Evolutionary conservation across 2,329 filamentous ascomycete species (phyloP).

Genomic region (Fusarium sp.): DNA sequence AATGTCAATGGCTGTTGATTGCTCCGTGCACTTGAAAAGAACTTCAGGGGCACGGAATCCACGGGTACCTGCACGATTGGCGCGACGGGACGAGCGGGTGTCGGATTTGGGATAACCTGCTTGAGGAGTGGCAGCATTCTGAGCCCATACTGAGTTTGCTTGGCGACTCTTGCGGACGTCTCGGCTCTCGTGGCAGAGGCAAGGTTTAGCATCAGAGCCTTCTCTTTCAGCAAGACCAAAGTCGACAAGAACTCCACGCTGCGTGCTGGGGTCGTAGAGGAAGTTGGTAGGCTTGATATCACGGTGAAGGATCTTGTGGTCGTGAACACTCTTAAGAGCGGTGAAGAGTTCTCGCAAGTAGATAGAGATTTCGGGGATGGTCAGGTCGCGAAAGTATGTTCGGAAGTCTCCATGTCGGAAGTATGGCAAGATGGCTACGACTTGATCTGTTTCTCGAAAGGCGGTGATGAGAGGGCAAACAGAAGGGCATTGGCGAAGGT

Average conservation of each 20-base stretch:
- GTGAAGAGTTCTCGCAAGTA: slow-evolving; percentile 92
- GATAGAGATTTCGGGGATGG: slow-evolving; percentile 83
- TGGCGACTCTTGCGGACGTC: slow-evolving; percentile 70
- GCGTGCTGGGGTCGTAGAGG: slow-evolving; percentile 83
- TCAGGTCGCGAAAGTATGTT: slow-evolving; percentile 92
- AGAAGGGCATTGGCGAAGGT: slow-evolving; percentile 82
- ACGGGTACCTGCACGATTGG: slow-evolving; percentile 93
- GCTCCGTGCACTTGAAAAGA: slow-evolving; percentile 94
- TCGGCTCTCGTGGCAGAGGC: slow-evolving; percentile 78
- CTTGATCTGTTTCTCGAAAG: slow-evolving; percentile 94
- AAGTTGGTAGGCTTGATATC: slow-evolving; percentile 99
- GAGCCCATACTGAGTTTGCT: slow-evolving; percentile 68
- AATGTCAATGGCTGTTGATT: slow-evolving; percentile 93
- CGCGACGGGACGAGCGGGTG: slow-evolving; percentile 84
- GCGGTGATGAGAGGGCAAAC: slow-evolving; percentile 97
- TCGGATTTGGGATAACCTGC: slow-evolving; percentile 89
- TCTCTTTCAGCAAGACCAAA: slow-evolving; percentile 95
- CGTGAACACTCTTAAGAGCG: slow-evolving; percentile 85
- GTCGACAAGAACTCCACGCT: slow-evolving; percentile 93
- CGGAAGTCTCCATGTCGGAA: slow-evolving; percentile 96
- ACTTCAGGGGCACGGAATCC: slow-evolving; percentile 98
- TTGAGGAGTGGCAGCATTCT: slow-evolving; percentile 61
- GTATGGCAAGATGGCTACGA: slow-evolving; percentile 93
- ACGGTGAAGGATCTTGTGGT: slow-evolving; percentile 85
- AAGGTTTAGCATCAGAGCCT: slow-evolving; percentile 80